Evolutionary conservation across 768 basidiomycete genomes (phyloP).

Genomic region (Termitomyces sp.): DNA sequence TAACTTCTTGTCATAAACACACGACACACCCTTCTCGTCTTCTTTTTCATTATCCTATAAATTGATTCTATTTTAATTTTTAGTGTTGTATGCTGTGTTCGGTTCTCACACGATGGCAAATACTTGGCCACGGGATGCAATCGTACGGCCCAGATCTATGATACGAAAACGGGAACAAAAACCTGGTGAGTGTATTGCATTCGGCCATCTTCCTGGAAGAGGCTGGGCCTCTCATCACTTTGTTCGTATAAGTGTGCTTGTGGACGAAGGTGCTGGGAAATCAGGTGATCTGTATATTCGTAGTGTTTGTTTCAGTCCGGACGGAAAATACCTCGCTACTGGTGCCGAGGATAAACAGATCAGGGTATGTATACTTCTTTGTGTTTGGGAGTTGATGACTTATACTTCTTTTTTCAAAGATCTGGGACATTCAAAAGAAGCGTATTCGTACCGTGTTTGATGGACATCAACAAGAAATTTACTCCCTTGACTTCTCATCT

Average conservation of each 20-base stretch:
- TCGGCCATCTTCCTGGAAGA: slow-evolving; percentile 2
- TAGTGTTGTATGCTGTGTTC: slow-evolving; percentile 78
- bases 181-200: slow-evolving; percentile 55
- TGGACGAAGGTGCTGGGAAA: slow-evolving; percentile 70
- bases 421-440: slow-evolving; percentile 87
- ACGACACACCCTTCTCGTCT: not conserved
- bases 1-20: not conserved
- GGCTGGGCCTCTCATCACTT: not conserved
- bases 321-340: slow-evolving; percentile 86
- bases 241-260: slow-evolving; percentile 50
- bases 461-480: slow-evolving; percentile 91
- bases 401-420: slow-evolving; percentile 39
- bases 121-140: slow-evolving; percentile 95
- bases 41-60: not conserved
- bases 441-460: slow-evolving; percentile 77
- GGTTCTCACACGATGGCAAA: slow-evolving; percentile 91
- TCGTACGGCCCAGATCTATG: slow-evolving; percentile 91
- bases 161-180: slow-evolving; percentile 82
- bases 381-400: not conserved
- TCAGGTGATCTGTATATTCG: slow-evolving; percentile 86
- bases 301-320: slow-evolving; percentile 86
- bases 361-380: slow-evolving; percentile 44
- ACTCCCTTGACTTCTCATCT: slow-evolving; percentile 87
- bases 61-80: not conserved
- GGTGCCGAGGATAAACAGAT: slow-evolving; percentile 91